These are phyloP conservation scores for Spiromastix sp. DNA, from an alignment of 2,329 filamentous ascomycete genomes.

Conservation along the genomic window DNA sequence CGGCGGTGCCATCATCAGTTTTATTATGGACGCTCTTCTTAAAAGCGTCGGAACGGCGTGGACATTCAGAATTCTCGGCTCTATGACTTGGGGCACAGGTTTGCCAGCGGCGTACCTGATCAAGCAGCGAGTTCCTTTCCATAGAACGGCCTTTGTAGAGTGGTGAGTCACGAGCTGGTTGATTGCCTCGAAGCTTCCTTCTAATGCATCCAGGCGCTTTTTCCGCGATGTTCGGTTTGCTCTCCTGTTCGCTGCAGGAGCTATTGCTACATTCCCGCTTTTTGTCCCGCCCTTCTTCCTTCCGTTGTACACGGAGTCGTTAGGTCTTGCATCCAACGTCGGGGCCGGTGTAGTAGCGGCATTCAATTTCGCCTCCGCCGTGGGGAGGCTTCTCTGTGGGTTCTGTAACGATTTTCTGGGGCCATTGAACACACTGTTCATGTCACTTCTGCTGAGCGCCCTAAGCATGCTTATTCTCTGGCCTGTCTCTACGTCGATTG, in stretches of 20 bases:
- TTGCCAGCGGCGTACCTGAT: constrained; percentile 47
- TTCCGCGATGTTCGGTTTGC: constrained; percentile 44
- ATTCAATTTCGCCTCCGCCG: constrained; percentile 51
- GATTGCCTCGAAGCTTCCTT: too few species aligned
- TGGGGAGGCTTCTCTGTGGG: constrained; percentile 47
- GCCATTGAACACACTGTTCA: constrained; percentile 44
- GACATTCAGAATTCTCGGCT: constrained; percentile 44
- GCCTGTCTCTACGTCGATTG: constrained; percentile 47
- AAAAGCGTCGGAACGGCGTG: constrained; percentile 37
- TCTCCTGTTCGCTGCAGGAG: constrained; percentile 44
- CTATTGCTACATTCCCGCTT: constrained; percentile 49
- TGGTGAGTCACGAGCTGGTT: too few species aligned
- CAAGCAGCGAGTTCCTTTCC: constrained; percentile 36
- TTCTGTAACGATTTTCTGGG: constrained; percentile 45
- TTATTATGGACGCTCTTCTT: constrained; percentile 41
- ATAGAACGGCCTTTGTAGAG: constrained; percentile 36
- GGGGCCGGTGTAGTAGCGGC: constrained; percentile 50
- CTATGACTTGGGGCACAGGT: constrained; percentile 44
- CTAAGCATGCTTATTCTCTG: constrained; percentile 52
- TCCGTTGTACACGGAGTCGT: constrained; percentile 44
- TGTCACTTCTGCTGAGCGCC: constrained; percentile 42
- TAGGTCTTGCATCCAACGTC: constrained; percentile 43
- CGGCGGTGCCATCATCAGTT: constrained; percentile 44
- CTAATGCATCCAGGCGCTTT: constrained; percentile 29
- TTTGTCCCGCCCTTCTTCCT: constrained; percentile 54